Base-by-base conservation (phyloP, 495 filamentous ascomycete genomes). In the Podospora pseudopauciseta region DNA sequence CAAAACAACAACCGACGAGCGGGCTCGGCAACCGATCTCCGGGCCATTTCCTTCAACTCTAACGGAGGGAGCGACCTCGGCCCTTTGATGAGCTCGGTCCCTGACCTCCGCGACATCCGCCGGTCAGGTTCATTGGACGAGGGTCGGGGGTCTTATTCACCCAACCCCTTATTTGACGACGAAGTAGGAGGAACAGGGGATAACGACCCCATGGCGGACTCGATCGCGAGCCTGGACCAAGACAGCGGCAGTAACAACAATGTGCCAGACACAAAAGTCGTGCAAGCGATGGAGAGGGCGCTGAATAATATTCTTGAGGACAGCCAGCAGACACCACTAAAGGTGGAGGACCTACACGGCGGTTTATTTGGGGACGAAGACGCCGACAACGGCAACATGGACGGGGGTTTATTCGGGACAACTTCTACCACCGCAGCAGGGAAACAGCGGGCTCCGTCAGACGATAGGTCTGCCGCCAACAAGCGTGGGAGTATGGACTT, bases 301-400 rank as follows among this genome's bases (percentile, higher is more conserved):
- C 81, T 99, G n/a, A 96, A 91, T 72, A 91, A 93, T 70, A 99
- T 99, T 64, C 91, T 99, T 77, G 93, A 92, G 67, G 88, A 92
- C 65, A 81, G 78, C 57, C 78, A 80, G 58, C 80, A 26, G 7
- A 30, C 59, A 7, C 23, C 80, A 19, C 85, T 90, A 60, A 86
- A 85, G 64, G 80, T 84, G 0, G 90, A 92, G 66, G 89, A 91
- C 60, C 72, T 88, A 39, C 85, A 83, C 67, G 82, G 81, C 30
- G 86, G 82, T 20, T 76, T 90, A 9, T 85, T 86, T 70, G 83
- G 83, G 54, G 80, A 86, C 60, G 80, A 76, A 23, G 80, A 78
- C 19, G 78, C 80, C 53, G 74, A 79, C 18, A 87, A 87, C 7
- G 83, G 39, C 39, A 49, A 16, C 39, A 49, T 49, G 39, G 39